Base-by-base conservation (phyloP, 164 flowering plant species). In the Tinospora cordifolia region DNA sequence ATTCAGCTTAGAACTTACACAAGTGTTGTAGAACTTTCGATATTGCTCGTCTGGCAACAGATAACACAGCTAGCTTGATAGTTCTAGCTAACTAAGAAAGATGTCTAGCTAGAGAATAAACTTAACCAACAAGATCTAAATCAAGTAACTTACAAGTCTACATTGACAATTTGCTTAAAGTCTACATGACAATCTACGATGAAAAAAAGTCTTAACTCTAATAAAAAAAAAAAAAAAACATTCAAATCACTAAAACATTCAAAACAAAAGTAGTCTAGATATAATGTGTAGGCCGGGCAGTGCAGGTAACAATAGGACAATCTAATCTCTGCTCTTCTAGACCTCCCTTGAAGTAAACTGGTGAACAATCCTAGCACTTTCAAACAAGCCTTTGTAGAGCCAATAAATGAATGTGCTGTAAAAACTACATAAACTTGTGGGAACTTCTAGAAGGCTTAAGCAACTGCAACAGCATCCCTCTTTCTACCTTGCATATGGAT, bases 401-500 rank as follows among this genome's bases (percentile, higher is more conserved):
- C 73, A 70, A 47, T 19, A 24, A 36, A 46, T 3, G 59, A 69
- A 21, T 21, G n/a, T 59, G 47, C 54, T 8, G 51, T 10, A 62
- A 59, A 59, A 69, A 40, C 72, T 69, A 69, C 24, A 40, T 40
- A 19, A 39, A 41, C 54, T 36, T 27, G 57, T 62, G 51, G 17
- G 66, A 67, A 62, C 62, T 49, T 68, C 75, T 67, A 68, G 51
- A 62, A 19, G 21, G 65, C 66, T 64, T 51, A 60, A 30, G 36
- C 36, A 30, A 41, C 39, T 59, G 72, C 72, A 69, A 68, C 46
- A 30, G 19, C 51, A 30, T 64, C n/a, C 59, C 27, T 71, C 65
- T 40, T 57, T 79, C 93, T 90, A 92, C 80, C 93, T 87, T 62
- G 84, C 80, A 75, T 90, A 93, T 51, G 98, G 98, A 82, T 90